A percentile compares a stretch with the other conserved stretches of the same genome.
Evolutionary conservation across 495 filamentous ascomycete genomes (phyloP).

Genomic region (Penicillium silybi): DNA sequence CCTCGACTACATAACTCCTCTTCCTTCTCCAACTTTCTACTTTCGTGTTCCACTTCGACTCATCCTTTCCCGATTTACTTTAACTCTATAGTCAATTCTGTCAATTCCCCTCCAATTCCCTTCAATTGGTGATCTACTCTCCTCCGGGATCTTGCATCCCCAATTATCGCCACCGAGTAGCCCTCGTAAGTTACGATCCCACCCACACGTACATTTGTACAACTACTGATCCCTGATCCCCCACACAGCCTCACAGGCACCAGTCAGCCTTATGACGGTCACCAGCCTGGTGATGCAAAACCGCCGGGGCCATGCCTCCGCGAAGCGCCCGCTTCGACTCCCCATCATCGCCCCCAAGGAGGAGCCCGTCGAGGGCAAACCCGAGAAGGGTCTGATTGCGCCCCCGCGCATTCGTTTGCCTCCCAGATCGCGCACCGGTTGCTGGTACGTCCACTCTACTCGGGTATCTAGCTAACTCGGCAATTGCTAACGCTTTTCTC

Average conservation of each 20-base stretch:
- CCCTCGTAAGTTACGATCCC: constrained; percentile 8
- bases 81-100: neutral
- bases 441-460: constrained; percentile 39
- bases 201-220: constrained; percentile 4
- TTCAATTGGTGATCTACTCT: neutral
- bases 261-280: constrained; percentile 33
- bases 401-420: constrained; percentile 48
- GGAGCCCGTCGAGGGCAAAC: constrained; percentile 25
- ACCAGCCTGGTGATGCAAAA: constrained; percentile 37
- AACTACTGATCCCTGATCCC: neutral
- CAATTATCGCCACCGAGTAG: neutral
- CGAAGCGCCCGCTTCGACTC: constrained; percentile 36
- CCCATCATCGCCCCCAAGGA: constrained; percentile 50
- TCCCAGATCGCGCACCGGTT: constrained; percentile 50
- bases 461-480: neutral
- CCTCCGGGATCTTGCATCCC: neutral
- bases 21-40: constrained; percentile 10
- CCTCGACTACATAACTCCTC: constrained; percentile 16
- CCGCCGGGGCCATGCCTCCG: constrained; percentile 30
- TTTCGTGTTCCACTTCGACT: constrained; percentile 6
- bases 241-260: constrained; percentile 2
- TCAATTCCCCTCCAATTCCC: constrained; percentile 2
- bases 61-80: neutral
- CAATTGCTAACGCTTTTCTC: constrained; percentile 8
- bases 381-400: constrained; percentile 27